Conservation (phyloP, 495 filamentous ascomycete species). For the Daldinia loculata region DNA sequence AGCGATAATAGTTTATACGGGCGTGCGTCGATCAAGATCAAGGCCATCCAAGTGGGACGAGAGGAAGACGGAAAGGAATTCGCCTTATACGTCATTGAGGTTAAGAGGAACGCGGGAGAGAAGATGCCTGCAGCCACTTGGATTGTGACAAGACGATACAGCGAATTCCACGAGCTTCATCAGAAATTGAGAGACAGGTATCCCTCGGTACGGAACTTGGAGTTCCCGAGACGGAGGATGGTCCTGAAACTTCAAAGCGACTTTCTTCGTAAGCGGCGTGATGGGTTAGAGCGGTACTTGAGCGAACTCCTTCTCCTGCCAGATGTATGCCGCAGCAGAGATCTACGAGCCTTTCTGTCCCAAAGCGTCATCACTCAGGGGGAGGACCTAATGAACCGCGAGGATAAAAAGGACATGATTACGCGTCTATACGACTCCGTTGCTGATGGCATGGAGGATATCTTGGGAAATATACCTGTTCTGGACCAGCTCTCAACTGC, state of each 20-base stretch:
- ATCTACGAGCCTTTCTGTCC: constrained; percentile 91
- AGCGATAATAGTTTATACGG: constrained; percentile 98
- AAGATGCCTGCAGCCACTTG: constrained; percentile 87
- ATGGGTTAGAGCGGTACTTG: constrained; percentile 86
- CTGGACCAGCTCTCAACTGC: constrained; percentile 93
- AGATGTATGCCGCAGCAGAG: constrained; percentile 91
- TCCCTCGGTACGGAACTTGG: constrained; percentile 83
- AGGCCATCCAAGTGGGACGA: constrained; percentile 87
- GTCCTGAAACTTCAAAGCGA: constrained; percentile 97
- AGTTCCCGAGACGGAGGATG: constrained; percentile 90
- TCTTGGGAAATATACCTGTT: constrained; percentile 92
- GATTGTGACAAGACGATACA: constrained; percentile 84
- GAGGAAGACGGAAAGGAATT: constrained; percentile 95
- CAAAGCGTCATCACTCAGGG: constrained; percentile 78
- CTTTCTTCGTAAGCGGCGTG: constrained; percentile 87
- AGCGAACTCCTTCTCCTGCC: constrained; percentile 83
- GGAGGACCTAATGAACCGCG: constrained; percentile 54
- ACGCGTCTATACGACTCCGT: constrained; percentile 95
- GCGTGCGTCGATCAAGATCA: constrained; percentile 86
- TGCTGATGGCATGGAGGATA: constrained; percentile 97
- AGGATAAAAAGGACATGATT: constrained; percentile 87
- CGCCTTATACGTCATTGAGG: constrained; percentile 92
- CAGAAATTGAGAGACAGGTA: constrained; percentile 86
- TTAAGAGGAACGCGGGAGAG: constrained; percentile 86
- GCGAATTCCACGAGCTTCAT: constrained; percentile 95